phyloP scores from a whole-genome alignment of 2,329 filamentous ascomycete genomes.

The Talaromyces sp. region DNA sequence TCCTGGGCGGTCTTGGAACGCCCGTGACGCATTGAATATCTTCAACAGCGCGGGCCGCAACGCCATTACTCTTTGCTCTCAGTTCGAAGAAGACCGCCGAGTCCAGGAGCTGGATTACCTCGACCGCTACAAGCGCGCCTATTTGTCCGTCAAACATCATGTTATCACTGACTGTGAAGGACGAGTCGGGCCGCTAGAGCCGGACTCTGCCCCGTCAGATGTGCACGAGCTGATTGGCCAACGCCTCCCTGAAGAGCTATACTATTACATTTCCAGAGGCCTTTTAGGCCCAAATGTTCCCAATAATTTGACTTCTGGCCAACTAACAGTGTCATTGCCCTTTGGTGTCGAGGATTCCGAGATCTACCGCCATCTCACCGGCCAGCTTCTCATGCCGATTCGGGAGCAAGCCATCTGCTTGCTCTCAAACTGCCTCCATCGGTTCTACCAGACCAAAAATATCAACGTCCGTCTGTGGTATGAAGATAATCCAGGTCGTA shows the following conservation, averaged over 20 bases:
- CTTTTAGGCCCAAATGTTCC: conserved; percentile 74
- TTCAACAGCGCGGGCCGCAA: conserved; percentile 62
- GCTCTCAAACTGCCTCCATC: conserved; percentile 71
- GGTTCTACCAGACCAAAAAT: conserved; percentile 75
- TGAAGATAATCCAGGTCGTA: conserved; percentile 59
- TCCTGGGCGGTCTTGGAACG: conserved; percentile 51
- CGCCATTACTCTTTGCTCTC: conserved; percentile 67
- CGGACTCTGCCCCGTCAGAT: conserved; percentile 69
- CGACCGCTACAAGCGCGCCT: conserved; percentile 79
- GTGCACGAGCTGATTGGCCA: conserved; percentile 88
- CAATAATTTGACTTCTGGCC: conserved; percentile 74
- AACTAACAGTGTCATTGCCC: conserved; percentile 74
- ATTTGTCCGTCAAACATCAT: conserved; percentile 81
- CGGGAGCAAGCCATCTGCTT: conserved; percentile 73
- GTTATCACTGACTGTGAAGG: conserved; percentile 75
- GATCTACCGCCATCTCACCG: conserved; percentile 76
- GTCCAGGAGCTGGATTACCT: conserved; percentile 69
- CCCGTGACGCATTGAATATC: conserved; percentile 73
- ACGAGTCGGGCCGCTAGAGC: conserved; percentile 67
- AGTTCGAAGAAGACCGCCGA: conserved; percentile 73
- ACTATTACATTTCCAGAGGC: conserved; percentile 81
- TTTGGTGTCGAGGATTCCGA: conserved; percentile 75
- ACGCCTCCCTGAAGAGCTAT: conserved; percentile 81
- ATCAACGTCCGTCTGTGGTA: conserved; percentile 82
- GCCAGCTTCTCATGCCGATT: conserved; percentile 65